phyloP scores from a whole-genome alignment of 139 green algal species.

The Chlamydomonas eustigma region DNA sequence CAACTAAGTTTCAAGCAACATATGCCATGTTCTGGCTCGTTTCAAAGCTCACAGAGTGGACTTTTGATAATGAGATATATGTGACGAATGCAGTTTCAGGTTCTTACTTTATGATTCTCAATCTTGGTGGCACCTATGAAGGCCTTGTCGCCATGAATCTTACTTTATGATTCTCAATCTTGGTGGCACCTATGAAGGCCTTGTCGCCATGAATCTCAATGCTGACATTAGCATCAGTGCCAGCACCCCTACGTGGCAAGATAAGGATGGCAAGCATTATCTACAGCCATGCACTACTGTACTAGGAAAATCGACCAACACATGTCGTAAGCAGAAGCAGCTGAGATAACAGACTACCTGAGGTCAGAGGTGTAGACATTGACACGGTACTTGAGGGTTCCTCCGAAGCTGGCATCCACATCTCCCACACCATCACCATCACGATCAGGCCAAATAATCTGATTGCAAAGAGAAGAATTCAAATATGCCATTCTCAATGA shows the following conservation, averaged over 20 bases:
- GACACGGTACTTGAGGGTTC: slow-evolving; percentile 40
- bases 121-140: slow-evolving; percentile 35
- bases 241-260: slow-evolving; percentile 22
- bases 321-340: background rate
- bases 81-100: background rate
- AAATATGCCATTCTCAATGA: no score
- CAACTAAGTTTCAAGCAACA: no score
- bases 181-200: slow-evolving; percentile 31
- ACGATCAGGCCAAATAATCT: slow-evolving; percentile 36
- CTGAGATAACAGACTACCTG: background rate
- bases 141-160: slow-evolving; percentile 36
- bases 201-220: slow-evolving; percentile 46
- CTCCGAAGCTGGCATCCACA: slow-evolving; percentile 16
- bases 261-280: no score
- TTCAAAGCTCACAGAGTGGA: no score
- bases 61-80: background rate
- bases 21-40: no score
- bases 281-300: no score
- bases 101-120: slow-evolving; percentile 19
- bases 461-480: no score
- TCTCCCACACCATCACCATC: slow-evolving; percentile 43
- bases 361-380: slow-evolving; percentile 25
- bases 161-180: slow-evolving; percentile 29
- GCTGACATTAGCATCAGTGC: slow-evolving; percentile 54
- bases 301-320: slow-evolving; percentile 3